phyloP scores from a whole-genome alignment of 192 early-diverging fungal species.

The Coemansia furcata region DNA sequence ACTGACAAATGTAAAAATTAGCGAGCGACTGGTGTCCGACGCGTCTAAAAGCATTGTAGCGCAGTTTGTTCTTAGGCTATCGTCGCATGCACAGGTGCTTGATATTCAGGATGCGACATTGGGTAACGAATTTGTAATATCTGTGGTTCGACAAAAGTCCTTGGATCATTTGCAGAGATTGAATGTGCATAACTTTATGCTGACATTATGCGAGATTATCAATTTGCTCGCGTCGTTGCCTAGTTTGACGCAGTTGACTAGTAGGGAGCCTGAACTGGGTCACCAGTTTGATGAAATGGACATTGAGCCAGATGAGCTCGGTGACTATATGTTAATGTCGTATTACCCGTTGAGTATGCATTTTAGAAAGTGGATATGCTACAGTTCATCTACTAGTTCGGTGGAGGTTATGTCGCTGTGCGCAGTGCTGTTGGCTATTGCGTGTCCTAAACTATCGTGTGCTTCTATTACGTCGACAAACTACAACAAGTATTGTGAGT shows the following conservation, averaged over 20 bases:
- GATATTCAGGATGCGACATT: constrained; percentile 11
- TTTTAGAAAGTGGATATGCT: not conserved
- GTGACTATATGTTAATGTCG: not conserved
- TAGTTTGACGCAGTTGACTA: not conserved
- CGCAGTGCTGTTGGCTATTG: constrained; percentile 19
- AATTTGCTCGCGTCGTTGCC: not conserved
- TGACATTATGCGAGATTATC: not conserved
- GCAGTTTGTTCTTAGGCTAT: constrained; percentile 8
- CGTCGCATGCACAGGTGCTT: not conserved
- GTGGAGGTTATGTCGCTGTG: constrained; percentile 1
- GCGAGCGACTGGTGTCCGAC: not conserved
- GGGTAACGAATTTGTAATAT: not conserved
- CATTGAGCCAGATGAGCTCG: not conserved
- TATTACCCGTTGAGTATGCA: not conserved
- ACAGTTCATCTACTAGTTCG: not conserved
- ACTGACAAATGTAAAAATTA: constrained; percentile 2
- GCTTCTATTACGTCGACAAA: not conserved
- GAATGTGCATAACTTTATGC: not conserved
- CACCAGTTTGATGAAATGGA: not conserved
- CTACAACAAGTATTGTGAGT: not conserved
- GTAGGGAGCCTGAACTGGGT: not conserved
- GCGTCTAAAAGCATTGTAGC: not conserved
- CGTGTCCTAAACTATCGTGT: constrained; percentile 5
- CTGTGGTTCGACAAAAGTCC: not conserved
- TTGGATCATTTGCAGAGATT: not conserved